phyloP scores from a whole-genome alignment of 495 filamentous ascomycete species.

The Trichoderma asperelloides region DNA sequence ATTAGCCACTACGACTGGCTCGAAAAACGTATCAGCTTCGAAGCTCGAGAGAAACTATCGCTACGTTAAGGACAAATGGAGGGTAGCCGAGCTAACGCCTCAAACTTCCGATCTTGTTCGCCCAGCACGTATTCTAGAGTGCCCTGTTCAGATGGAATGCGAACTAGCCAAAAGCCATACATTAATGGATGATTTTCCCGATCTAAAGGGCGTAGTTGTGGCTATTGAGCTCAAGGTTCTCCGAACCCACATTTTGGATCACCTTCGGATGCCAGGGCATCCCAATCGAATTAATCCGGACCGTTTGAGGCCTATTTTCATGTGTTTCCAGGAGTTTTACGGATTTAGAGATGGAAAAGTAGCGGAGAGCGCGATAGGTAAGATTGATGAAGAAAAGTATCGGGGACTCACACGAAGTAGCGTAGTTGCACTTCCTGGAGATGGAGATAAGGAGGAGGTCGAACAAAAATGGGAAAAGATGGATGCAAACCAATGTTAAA shows the following conservation, averaged over 20 bases:
- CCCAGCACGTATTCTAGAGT: slow-evolving; percentile 26
- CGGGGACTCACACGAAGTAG: slow-evolving; percentile 22
- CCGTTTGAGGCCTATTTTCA: slow-evolving; percentile 33
- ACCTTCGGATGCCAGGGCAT: slow-evolving; percentile 25
- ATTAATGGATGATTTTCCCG: slow-evolving; percentile 24
- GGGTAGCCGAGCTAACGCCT: slow-evolving; percentile 24
- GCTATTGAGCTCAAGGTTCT: slow-evolving; percentile 28
- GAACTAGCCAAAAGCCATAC: slow-evolving; percentile 24
- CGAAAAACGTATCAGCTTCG: slow-evolving; percentile 15
- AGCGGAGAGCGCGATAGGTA: slow-evolving; percentile 16
- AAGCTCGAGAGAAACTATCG: slow-evolving; percentile 22
- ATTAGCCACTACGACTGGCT: slow-evolving; percentile 33
- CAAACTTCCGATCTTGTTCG: slow-evolving; percentile 23
- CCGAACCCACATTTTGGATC: slow-evolving; percentile 20
- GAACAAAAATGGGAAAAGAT: not conserved
- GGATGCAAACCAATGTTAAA: no score
- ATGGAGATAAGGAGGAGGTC: slow-evolving; percentile 16
- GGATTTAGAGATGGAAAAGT: slow-evolving; percentile 22
- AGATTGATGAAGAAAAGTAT: slow-evolving; percentile 30
- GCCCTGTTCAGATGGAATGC: slow-evolving; percentile 35
- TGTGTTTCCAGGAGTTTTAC: slow-evolving; percentile 35
- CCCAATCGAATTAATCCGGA: slow-evolving; percentile 33
- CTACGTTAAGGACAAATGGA: slow-evolving; percentile 36
- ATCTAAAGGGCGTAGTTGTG: slow-evolving; percentile 18
- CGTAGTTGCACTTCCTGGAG: slow-evolving; percentile 17